These are phyloP conservation scores for Paraphaeosphaeria sporulosa DNA, from an alignment of 2,329 filamentous ascomycete genomes.

Conservation along the genomic window DNA sequence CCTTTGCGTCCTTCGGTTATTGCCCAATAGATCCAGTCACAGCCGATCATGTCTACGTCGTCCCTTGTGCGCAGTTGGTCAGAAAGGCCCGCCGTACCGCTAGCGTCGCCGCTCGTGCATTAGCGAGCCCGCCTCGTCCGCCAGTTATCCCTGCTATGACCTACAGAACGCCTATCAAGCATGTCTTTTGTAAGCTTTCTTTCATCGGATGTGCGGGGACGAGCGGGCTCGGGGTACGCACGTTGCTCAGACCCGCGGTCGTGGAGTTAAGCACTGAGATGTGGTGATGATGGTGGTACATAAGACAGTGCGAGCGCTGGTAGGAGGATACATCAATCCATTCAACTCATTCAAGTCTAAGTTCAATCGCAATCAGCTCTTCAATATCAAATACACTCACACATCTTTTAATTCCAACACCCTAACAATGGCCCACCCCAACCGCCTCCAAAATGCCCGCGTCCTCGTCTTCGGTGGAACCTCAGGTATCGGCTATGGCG, in stretches of 20 bases:
- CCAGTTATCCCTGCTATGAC: neutral
- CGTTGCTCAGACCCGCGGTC: neutral
- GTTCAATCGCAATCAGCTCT: neutral
- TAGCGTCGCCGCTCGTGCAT: constrained; percentile 28
- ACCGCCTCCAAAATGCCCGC: constrained; percentile 58
- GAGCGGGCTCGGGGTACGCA: constrained; percentile 16
- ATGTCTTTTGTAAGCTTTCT: constrained; percentile 4
- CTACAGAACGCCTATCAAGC: neutral
- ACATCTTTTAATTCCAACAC: neutral
- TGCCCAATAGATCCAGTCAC: neutral
- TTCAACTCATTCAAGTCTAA: neutral
- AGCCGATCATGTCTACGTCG: neutral
- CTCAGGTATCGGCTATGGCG: constrained; percentile 68
- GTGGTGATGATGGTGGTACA: neutral
- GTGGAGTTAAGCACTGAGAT: neutral
- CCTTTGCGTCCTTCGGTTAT: too few relatives aligned
- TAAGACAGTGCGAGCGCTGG: neutral
- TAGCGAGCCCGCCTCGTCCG: constrained; percentile 24
- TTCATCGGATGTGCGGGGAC: constrained; percentile 14
- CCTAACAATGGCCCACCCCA: constrained; percentile 43
- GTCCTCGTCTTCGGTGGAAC: constrained; percentile 71
- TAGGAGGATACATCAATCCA: neutral
- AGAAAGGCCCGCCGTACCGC: constrained; percentile 1
- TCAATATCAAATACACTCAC: neutral
- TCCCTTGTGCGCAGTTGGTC: neutral